phyloP scores from a whole-genome alignment of 805 yeast species.

The Wickerhamiella azyma region DNA sequence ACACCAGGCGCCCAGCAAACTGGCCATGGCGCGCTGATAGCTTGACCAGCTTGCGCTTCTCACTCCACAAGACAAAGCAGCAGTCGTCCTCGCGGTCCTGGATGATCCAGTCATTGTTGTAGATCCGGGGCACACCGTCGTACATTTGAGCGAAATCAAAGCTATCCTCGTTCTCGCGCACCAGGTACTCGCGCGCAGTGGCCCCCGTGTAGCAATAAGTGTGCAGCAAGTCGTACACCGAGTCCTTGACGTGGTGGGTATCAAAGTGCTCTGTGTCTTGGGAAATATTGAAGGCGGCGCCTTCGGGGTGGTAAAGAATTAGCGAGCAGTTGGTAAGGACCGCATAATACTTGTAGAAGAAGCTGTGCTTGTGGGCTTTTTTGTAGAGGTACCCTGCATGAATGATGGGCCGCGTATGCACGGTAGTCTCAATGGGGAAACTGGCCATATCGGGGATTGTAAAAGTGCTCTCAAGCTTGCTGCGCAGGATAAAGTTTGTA shows the following conservation, averaged over 20 bases:
- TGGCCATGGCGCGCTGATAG: constrained; percentile 42
- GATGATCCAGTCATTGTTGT: constrained; percentile 73
- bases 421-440: neutral
- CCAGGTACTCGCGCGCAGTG: constrained; percentile 42
- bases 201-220: constrained; percentile 70
- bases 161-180: constrained; percentile 30
- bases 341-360: constrained; percentile 47
- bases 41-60: constrained; percentile 24
- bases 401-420: constrained; percentile 29
- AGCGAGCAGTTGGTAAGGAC: constrained; percentile 60
- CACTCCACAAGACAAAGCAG: constrained; percentile 78
- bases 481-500: constrained; percentile 2
- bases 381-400: constrained; percentile 55
- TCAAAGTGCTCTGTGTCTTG: constrained; percentile 19
- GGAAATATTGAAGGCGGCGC: constrained; percentile 28
- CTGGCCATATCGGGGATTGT: neutral
- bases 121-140: constrained; percentile 59
- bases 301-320: constrained; percentile 39
- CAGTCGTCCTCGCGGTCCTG: constrained; percentile 62
- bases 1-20: constrained; percentile 54
- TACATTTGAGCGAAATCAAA: constrained; percentile 29
- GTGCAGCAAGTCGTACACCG: constrained; percentile 47
- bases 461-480: constrained; percentile 1
- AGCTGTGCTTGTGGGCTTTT: constrained; percentile 54
- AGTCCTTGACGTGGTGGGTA: constrained; percentile 37